Evolutionary conservation across 148 eudicot species (phyloP), one percentile per base, ranked within the genome.

Genomic region (Drosera capensis): DNA sequence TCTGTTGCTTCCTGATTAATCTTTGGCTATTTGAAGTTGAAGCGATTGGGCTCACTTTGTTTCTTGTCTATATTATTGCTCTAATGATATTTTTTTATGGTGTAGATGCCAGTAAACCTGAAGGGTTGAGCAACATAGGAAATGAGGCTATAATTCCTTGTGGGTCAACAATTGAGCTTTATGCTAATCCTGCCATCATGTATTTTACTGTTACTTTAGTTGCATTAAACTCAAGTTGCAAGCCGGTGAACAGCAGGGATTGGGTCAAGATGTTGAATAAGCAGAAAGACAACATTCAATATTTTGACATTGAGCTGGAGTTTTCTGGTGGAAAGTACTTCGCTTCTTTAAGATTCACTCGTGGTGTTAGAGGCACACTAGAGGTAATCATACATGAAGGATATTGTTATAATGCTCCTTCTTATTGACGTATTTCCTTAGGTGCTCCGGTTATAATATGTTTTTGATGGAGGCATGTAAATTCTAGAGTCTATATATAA

Each of bases 231-330:
- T 78, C 80, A 58, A 81, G 82, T 64, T 80, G 86, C 72, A 85
- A 76, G 66, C 78, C 99, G 11, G 88, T 92, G 56, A 74, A 78
- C 62, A 73, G 82, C 65, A 71, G 80, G 41, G 88, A 92, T 43
- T 81, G 80, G 82, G 71, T 79, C 26, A 92, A 65, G 65, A 92
- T 70, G 81, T 68, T 92, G 62, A 68, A 68, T 62, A 85, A 84
- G 78, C 68, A 68, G 58, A 90, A 80, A 56, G 65, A 64, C 30
- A 75, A 73, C 42, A 50, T 80, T 45, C 69, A 68, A 38, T 71
- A 57, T 66, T 43, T 92, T 66, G 86, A 92, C 45, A 70, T 85
- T 45, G 80, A 85, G 59, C 73, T 85, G 46, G 82, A 75, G 29
- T 92, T 85, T 73, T 68, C 62, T 46, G 76, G 70, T 50, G 95